Evolutionary conservation across 352 stramenopile genomes (phyloP), one percentile per base, ranked within the genome.

Genomic region (Pythium apleroticum): DNA sequence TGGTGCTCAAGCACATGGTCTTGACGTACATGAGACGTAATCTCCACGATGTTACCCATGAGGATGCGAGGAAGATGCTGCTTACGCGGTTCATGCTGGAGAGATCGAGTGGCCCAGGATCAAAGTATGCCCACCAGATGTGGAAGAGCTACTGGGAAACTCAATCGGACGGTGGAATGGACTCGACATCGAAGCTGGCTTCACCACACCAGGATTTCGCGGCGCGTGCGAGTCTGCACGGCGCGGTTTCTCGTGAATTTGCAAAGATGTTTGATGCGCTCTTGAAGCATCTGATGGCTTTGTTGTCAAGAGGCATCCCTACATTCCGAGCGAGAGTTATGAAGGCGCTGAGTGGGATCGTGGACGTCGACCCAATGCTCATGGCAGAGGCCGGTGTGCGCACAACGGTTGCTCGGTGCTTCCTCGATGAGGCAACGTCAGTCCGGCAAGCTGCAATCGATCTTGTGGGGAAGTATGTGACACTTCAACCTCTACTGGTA

Each of bases 381-480:
- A 96, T 96, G 88, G 76, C 76, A 41, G 82, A 92, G 53, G 45
- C 35, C n/a, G 57, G 66, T 19, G 75, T 96, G 2, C 84, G 77
- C 3, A 64, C 67, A 48, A 72, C 84, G 3, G 87, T 96, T 11
- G 69, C 75, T 48, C 72, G 61, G 3, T 94, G 88, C 63, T 93
- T 91, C 62, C 69, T 80, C 22, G 88, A 96, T 55, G 86, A 89
- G 69, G 76, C 81, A 3, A 89, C 78, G 14, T 94, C 84, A 24
- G 88, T 96, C 61, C 80, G 88, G 17, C 83, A 94, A 80, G 81
- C 86, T 41, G 84, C 85, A 0, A 85, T 96, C 17, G 85, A 96
- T 55, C 68, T 96, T n/a, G 86, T 96, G 12, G 85, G 88, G 0
- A 91, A 87, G 25, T 92, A 96, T 35, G 73, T 94, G 14, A 72